Conservation (phyloP, 2,329 filamentous ascomycete species). For the Ambrosiella beaveri region DNA sequence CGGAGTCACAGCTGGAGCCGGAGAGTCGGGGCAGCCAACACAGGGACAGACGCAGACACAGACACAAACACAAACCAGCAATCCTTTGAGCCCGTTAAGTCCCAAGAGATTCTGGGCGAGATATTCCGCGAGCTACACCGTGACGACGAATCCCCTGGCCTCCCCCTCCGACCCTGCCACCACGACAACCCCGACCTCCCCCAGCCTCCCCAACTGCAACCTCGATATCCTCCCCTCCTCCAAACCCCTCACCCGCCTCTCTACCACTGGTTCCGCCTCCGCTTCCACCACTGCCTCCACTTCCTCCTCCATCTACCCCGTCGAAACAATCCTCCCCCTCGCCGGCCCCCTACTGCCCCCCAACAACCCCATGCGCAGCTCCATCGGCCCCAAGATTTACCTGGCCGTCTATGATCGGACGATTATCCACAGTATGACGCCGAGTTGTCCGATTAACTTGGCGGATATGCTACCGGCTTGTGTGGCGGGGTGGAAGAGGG, state of each 20-base stretch:
- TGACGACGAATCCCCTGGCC: constrained; percentile 21
- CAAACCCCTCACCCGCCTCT: constrained; percentile 19
- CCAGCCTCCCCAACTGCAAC: constrained; percentile 14
- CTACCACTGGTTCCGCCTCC: constrained; percentile 17
- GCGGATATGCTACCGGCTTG: constrained; percentile 63
- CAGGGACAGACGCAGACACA: no score
- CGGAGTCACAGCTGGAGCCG: no score
- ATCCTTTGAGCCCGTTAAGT: constrained; percentile 26
- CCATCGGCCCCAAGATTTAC: constrained; percentile 59
- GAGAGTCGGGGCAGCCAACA: no score
- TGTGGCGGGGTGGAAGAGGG: constrained; percentile 80
- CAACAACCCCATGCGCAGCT: constrained; percentile 58
- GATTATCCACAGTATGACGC: constrained; percentile 60
- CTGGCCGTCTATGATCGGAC: constrained; percentile 79
- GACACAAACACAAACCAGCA: constrained; percentile 20
- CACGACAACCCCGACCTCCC: neutral
- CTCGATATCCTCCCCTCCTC: constrained; percentile 24
- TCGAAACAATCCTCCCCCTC: constrained; percentile 52
- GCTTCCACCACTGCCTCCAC: neutral
- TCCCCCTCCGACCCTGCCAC: constrained; percentile 14
- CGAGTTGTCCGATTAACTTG: constrained; percentile 76
- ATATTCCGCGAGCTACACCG: constrained; percentile 23
- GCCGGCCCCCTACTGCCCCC: constrained; percentile 55
- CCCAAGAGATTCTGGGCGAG: constrained; percentile 34
- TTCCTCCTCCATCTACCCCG: constrained; percentile 24